Evolutionary conservation across 2,329 filamentous ascomycete genomes (phyloP), one percentile per base, ranked within the genome.

Genomic region (Monosporascus sp.): DNA sequence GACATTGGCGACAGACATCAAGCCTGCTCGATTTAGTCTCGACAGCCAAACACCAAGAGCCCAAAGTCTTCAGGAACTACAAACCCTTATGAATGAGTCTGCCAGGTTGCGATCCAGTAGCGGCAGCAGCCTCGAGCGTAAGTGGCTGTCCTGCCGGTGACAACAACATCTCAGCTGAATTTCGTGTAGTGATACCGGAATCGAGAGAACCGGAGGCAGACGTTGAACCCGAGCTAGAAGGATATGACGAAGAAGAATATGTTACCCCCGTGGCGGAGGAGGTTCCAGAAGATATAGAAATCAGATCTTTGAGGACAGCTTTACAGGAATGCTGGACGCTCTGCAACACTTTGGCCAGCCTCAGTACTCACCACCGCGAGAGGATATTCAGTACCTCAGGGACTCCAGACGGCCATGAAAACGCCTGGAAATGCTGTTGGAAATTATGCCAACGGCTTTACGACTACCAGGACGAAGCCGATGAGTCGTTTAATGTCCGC

Each of bases 381-480:
- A 81, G 89, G 20, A 86, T 91, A 35, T 93, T 94, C 69, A 85
- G 84, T 68, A 88, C 82, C 61, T 86, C 87, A 1, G 86, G 85
- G 14, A 86, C 84, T 11, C 86, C 87, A 1, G 87, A 91, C 60
- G 82, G 87, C 27, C 89, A 96, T 65, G 90, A 96, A 67, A 87
- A 88, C 62, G 91, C 92, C 0, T 97, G 92, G 93, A 91, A 89
- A 69, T 89, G 88, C 57, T 97, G 92, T 72, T 97, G 92, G 93
- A 88, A 87, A 62, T 76, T 97, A 24, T 97, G 92, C 66, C 90
- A 96, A 67, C 87, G 88, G 54, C 79, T 97, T 3, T 97, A 97
- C 67, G 84, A 91, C 56, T 90, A 87, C 59, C 81, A 86, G 50
- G 85, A 93, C 52, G 86, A 91, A 58, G 80, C 86, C 51, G 77